A percentile compares a stretch with the other conserved stretches of the same genome.
Conservation (phyloP, 2,329 filamentous ascomycete species). For the Fusarium camptoceras region DNA sequence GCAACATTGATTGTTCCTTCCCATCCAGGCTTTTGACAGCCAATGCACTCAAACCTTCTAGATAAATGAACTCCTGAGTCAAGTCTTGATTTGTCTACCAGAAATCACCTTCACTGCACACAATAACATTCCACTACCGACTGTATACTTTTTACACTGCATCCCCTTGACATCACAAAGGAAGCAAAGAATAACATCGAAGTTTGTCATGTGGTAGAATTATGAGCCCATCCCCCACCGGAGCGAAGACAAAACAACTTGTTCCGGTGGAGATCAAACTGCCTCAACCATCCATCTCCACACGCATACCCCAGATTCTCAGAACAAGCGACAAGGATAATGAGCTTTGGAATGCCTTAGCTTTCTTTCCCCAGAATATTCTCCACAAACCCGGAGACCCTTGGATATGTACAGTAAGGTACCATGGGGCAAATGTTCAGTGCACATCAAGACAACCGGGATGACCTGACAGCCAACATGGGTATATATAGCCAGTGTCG, state of each 20-base stretch:
- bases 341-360: not conserved
- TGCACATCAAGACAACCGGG: not conserved
- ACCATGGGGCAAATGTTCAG: constrained; percentile 1
- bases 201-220: not conserved
- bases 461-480: not conserved
- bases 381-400: constrained; percentile 12
- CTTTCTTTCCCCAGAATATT: constrained; percentile 14
- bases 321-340: constrained; percentile 1
- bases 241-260: not conserved
- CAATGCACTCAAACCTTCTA: not conserved
- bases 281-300: not conserved
- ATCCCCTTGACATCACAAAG: not conserved
- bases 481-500: constrained; percentile 17
- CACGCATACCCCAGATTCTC: constrained; percentile 15
- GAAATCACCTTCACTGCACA: not conserved
- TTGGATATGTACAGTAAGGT: not conserved
- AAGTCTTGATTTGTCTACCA: not conserved
- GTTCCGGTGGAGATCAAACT: constrained; percentile 12
- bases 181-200: not conserved
- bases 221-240: constrained; percentile 14
- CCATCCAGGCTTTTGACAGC: not conserved
- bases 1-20: not conserved
- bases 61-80: not conserved
- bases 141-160: not conserved
- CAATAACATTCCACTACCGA: not conserved